A percentile compares a stretch with the other conserved stretches of the same genome.
Evolutionary conservation across 495 filamentous ascomycete genomes (phyloP).

Genomic region (Lindgomyces ingoldianus): DNA sequence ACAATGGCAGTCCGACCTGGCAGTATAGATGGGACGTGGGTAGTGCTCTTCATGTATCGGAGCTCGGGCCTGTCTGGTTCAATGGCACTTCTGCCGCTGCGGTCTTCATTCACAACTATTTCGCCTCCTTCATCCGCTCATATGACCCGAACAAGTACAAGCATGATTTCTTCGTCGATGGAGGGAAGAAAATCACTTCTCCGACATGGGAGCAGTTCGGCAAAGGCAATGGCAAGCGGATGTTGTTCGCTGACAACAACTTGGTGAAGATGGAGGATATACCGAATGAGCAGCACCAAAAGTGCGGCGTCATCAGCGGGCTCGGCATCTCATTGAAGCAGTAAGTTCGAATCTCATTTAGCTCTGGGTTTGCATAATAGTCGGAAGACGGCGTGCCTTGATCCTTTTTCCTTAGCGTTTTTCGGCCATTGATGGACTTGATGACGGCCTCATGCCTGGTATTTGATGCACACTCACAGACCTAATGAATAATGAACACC

Average conservation of each 20-base stretch:
- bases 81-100: slow-evolving; percentile 54
- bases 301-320: slow-evolving; percentile 16
- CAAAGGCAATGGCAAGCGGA: slow-evolving; percentile 19
- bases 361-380: too few relatives aligned
- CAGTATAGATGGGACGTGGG: slow-evolving; percentile 67
- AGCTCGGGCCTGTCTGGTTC: slow-evolving; percentile 20
- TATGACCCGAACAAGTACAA: slow-evolving; percentile 61
- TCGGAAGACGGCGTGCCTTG: too few relatives aligned
- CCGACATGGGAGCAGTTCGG: slow-evolving; percentile 56
- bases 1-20: slow-evolving; percentile 27
- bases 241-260: slow-evolving; percentile 35
- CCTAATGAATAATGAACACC: too few relatives aligned
- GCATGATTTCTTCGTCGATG: not conserved
- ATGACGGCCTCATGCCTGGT: too few relatives aligned
- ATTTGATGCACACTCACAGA: too few relatives aligned
- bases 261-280: slow-evolving; percentile 38
- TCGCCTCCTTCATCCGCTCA: slow-evolving; percentile 66
- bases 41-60: slow-evolving; percentile 23
- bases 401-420: too few relatives aligned
- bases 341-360: slow-evolving; percentile 16
- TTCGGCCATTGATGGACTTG: too few relatives aligned
- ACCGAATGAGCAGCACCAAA: slow-evolving; percentile 11
- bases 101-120: slow-evolving; percentile 65
- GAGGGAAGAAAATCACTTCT: slow-evolving; percentile 35
- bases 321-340: slow-evolving; percentile 19